These are phyloP conservation scores for Acanthamoeba culbertsoni DNA, from an alignment of 208 protist genomes.

Conservation along the genomic window DNA sequence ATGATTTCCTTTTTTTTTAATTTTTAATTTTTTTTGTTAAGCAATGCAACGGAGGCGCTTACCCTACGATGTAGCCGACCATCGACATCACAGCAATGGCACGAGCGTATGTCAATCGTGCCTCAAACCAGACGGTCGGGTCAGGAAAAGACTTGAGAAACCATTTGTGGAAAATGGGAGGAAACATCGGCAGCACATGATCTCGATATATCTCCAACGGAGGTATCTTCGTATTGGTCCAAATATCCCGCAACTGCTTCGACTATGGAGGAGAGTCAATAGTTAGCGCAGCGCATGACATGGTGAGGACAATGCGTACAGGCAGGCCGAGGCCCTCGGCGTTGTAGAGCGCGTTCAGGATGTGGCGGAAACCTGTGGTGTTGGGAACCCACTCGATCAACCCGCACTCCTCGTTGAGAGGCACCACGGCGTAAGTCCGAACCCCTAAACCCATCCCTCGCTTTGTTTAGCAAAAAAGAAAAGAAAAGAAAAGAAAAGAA, in stretches of 20 bases:
- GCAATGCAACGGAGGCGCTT: no score
- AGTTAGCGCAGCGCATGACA: neutral
- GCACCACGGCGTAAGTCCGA: constrained; percentile 80
- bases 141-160: constrained; percentile 27
- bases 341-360: constrained; percentile 62
- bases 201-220: constrained; percentile 65
- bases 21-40: no score
- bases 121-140: constrained; percentile 22
- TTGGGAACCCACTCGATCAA: constrained; percentile 81
- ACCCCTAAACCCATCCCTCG: neutral
- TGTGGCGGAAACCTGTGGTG: constrained; percentile 71
- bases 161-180: constrained; percentile 20
- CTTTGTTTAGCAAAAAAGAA: constrained; percentile 10
- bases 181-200: constrained; percentile 65
- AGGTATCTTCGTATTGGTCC: neutral
- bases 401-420: constrained; percentile 69
- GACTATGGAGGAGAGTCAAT: neutral
- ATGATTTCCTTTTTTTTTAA: no score
- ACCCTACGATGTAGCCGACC: constrained; percentile 93
- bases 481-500: neutral
- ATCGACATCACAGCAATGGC: constrained; percentile 89
- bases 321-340: neutral
- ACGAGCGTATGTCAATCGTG: neutral
- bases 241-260: neutral
- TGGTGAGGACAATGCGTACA: neutral